phyloP scores from a whole-genome alignment of 2,329 filamentous ascomycete genomes.

The Dactylonectria macrodidyma region DNA sequence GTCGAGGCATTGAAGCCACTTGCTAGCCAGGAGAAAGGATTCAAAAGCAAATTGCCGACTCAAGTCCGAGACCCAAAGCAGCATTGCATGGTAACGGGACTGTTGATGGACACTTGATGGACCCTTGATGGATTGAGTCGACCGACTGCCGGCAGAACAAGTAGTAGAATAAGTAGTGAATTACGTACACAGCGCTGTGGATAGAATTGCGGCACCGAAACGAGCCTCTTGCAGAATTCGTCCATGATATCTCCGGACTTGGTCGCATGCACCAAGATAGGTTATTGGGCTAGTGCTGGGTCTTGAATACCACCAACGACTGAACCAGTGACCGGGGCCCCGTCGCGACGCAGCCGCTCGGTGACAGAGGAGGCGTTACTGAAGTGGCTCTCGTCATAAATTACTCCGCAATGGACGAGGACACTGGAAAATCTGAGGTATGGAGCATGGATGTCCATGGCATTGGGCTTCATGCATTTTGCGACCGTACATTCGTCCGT shows the following conservation, averaged over 20 bases:
- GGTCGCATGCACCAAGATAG: constrained; percentile 35
- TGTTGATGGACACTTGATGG: constrained; percentile 9
- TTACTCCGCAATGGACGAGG: background rate
- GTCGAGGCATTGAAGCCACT: constrained; percentile 9
- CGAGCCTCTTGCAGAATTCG: constrained; percentile 16
- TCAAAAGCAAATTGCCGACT: constrained; percentile 4
- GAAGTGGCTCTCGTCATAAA: background rate
- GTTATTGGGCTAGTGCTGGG: constrained; percentile 25
- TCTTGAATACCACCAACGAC: constrained; percentile 28
- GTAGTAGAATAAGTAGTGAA: constrained; percentile 9
- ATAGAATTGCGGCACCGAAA: constrained; percentile 1
- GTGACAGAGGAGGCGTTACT: background rate
- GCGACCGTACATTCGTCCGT: background rate
- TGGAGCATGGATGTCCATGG: background rate
- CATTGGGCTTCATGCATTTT: background rate
- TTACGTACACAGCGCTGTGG: constrained; percentile 23
- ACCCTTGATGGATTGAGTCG: background rate
- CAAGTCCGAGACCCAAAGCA: constrained; percentile 24
- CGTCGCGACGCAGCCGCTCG: constrained; percentile 8
- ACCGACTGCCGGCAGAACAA: background rate
- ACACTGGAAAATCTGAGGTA: background rate
- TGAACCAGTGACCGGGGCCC: background rate
- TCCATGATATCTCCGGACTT: constrained; percentile 37
- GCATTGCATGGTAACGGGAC: constrained; percentile 5
- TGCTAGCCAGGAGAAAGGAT: constrained; percentile 11